Base-by-base conservation (phyloP, 2,329 filamentous ascomycete species). In the Fusarium sp. region DNA sequence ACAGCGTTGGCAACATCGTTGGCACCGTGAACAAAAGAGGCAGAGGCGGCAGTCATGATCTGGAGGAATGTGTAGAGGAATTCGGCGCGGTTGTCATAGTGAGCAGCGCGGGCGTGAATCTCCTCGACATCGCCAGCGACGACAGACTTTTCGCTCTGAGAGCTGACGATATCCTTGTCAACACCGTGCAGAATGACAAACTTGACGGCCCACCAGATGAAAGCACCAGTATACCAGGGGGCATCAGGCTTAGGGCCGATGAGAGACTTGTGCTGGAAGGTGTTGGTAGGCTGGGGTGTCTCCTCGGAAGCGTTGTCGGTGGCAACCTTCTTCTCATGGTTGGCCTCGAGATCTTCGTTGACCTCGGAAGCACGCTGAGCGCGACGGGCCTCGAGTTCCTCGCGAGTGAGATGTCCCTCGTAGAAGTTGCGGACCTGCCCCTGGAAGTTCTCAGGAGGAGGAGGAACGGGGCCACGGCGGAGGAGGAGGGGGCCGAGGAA, bases 1-100 rank as follows among this genome's bases (percentile, higher is more conserved):
- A 91, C 87, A 32, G 90, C 89, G 78, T 88, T 92, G 76, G 88
- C 85, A 23, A 93, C 88, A 70, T 93, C 91, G 80, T 93, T 93
- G 74, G 90, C 90, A 27, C 91, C 91, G 82, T 93, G 91, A 2
- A 88, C 88, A 71, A 92, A 92, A 5, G 90, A 91, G 16, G 90
- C 88, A 35, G 90, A 89, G 73, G 88, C 87, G 11, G 91, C 90
- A 6, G 90, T 90, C 82, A 90, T 84, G 76, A 91, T 81, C 75
- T 91, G 89, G 34, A 90, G 84, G 81, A 90, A 91, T 7, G 87
- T 89, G 81, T 89, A 92, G 58, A 89, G 84, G 82, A 89, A 89
- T 81, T 92, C 90, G 73, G 88, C 85, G 71, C 88, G 87, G 83
- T 92, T 92, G 80, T 91, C 87, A 80, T 88, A 92, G 78, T 91